Evolutionary conservation across 805 yeast genomes (phyloP), one percentile per base, ranked within the genome.

Genomic region (Dipodascus albidus): DNA sequence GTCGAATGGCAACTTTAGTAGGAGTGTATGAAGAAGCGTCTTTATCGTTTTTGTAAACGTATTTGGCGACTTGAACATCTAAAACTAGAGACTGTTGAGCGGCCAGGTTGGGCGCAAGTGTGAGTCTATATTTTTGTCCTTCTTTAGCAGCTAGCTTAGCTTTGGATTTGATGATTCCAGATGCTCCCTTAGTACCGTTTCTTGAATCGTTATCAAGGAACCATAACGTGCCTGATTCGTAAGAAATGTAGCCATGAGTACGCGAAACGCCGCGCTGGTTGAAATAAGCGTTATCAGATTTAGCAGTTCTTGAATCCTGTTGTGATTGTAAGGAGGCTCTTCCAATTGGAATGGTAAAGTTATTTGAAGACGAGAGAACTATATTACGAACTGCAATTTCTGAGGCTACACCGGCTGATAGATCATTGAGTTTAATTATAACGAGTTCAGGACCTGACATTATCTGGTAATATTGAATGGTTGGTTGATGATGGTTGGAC

Each of bases 71-170:
- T 17, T 20, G 19, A 14, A 17, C 47, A 8, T 41, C 21, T 20
- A 17, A 20, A 17, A 20, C 47, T 17, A 41, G n/a, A 41, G 47
- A 41, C 47, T 20, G 19, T 14, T 17, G 21, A 17, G 47, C 47
- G 8, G 22, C 47, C 14, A 17, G 47, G 11, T 27, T 27, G 33
- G 33, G 33, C 33, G 33, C 33, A 11, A 27, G 33, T 27, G 33
- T 27, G 33, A 27, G 33, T 27, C 33, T 27, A 11, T 27, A 27
- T 27, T 27, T 27, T 11, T 27, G 33, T 27, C 33, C 33, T 69
- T 91, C 97, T 42, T 95, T 89, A 51, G 86, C 91, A 4, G 98
- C 91, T 56, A 90, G 88, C 6, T 96, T 97, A 4, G 97, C 97
- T 70, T 91, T 91, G 9, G 96, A 87, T 68, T 93, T 93, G 64